A percentile compares a stretch with the other conserved stretches of the same genome.
These are phyloP conservation scores for Aquilaria agallochum DNA, from an alignment of 441 rosid genomes.

Conservation along the genomic window DNA sequence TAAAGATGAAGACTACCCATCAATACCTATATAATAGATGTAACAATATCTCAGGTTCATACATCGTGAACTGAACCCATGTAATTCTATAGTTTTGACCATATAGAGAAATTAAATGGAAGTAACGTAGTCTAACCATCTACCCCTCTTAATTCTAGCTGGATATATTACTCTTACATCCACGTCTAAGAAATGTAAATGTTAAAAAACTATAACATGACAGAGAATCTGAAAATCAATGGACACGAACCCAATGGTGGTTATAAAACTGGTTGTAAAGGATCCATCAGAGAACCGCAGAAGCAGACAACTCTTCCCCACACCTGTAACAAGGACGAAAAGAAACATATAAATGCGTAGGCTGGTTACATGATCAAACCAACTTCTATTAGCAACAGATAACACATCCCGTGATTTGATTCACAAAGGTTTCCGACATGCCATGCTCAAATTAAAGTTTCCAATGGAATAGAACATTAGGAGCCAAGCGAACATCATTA, in stretches of 20 bases:
- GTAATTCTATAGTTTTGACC: neutral
- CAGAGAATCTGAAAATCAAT: slow-evolving; percentile 3
- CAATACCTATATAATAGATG: no score
- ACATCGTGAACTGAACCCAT: no score
- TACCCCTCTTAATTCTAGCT: neutral
- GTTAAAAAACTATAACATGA: slow-evolving; percentile 5
- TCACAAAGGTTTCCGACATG: no score
- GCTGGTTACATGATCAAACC: no score
- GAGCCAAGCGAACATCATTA: neutral
- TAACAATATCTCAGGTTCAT: no score
- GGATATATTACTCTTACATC: slow-evolving; percentile 3
- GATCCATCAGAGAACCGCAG: slow-evolving; percentile 83
- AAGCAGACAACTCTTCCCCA: slow-evolving; percentile 81
- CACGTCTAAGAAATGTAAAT: slow-evolving; percentile 1
- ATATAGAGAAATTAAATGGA: neutral
- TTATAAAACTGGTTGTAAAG: slow-evolving; percentile 82
- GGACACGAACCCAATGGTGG: slow-evolving; percentile 67
- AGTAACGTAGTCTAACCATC: no score
- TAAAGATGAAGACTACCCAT: no score
- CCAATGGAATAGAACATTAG: neutral
- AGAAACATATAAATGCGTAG: neutral
- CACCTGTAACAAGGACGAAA: slow-evolving; percentile 38
- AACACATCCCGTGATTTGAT: no score
- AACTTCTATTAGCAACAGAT: no score
- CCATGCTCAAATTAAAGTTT: no score